Evolutionary conservation across 2,329 filamentous ascomycete species (phyloP), one percentile per base, ranked within the genome.

Genomic region (Neoarthrinium moseri): DNA sequence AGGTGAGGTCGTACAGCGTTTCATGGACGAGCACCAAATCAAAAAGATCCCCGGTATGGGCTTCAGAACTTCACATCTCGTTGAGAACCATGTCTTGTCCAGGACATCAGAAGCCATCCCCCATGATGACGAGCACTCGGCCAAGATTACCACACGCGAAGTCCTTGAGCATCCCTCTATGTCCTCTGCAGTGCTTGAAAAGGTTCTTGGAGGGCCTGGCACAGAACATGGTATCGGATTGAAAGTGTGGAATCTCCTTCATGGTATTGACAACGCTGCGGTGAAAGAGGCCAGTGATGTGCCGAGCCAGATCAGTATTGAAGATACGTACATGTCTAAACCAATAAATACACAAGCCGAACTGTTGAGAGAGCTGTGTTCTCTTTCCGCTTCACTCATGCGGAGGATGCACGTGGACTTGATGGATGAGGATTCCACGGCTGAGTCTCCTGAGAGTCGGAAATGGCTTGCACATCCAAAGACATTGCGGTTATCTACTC

Each of bases 261-360:
- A 96, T 62, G 92, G 91, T 5, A 74, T 90, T 22, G 92, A 97
- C 62, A 70, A 83, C 43, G 75, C 78, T 1, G 83, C 89, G 48
- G 90, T 97, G 15, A 82, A 83, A 40, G 75, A 83, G 51, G 86
- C 83, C 2, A 81, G 80, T 54, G 79, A 83, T 35, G 67, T 95
- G 2, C 92, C 92, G 0, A 83, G 82, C 1, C 91, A 96, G 65
- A 95, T 97, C 61, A 94, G 89, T 64, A 94, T 97, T 52, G 92
- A 97, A 62, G 91, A 97, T 66, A 94, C 90, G 13, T 97, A 95
- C 63, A 74, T 78, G 26, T 74, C 77, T 2, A 77, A 81, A 20
- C 81, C 83, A 0, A 71, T 96, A 1, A 80, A 86, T 54, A 83
- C 75, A 0, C 62, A 86, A 42, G 65, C 80, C 1, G 77, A 84